Percentiles rank a stretch among this genome's conserved stretches.
phyloP scores from a whole-genome alignment of 2,329 filamentous ascomycete species.

The Gyromitra esculenta region DNA sequence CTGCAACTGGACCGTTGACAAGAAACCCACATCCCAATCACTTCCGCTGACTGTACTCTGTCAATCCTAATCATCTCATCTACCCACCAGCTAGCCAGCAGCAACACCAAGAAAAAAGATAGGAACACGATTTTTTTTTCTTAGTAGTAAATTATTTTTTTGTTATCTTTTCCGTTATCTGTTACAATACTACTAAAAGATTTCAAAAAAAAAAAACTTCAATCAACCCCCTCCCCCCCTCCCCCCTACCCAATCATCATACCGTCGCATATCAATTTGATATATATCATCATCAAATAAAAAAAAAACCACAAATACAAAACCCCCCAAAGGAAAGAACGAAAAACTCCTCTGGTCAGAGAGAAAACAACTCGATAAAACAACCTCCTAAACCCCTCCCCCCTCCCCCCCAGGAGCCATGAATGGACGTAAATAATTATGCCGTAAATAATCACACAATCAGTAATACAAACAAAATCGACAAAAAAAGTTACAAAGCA shows the following conservation, averaged over 20 bases:
- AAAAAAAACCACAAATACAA: conserved; percentile 14
- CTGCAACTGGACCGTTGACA: conserved; percentile 2
- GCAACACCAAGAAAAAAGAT: no score
- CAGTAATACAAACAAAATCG: neutral
- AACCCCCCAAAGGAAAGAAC: neutral
- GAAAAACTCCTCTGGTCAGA: conserved; percentile 22
- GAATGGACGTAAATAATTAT: conserved; percentile 26
- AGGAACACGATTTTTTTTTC: neutral
- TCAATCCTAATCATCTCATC: conserved; percentile 30
- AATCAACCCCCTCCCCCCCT: neutral
- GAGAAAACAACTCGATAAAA: neutral
- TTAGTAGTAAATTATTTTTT: conserved; percentile 42
- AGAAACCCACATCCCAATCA: conserved; percentile 14
- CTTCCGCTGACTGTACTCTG: neutral
- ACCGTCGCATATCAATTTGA: conserved; percentile 8
- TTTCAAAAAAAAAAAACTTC: conserved; percentile 29
- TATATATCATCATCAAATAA: neutral
- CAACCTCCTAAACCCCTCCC: conserved; percentile 7
- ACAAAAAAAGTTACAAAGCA: conserved; percentile 18
- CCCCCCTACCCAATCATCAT: conserved; percentile 3
- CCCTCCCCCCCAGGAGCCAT: neutral
- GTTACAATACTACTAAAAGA: conserved; percentile 38
- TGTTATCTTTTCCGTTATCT: conserved; percentile 11
- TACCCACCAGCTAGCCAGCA: no score
- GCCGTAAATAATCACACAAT: conserved; percentile 10